phyloP scores from a whole-genome alignment of 2,329 filamentous ascomycete species.

The Colletotrichum aenigma region DNA sequence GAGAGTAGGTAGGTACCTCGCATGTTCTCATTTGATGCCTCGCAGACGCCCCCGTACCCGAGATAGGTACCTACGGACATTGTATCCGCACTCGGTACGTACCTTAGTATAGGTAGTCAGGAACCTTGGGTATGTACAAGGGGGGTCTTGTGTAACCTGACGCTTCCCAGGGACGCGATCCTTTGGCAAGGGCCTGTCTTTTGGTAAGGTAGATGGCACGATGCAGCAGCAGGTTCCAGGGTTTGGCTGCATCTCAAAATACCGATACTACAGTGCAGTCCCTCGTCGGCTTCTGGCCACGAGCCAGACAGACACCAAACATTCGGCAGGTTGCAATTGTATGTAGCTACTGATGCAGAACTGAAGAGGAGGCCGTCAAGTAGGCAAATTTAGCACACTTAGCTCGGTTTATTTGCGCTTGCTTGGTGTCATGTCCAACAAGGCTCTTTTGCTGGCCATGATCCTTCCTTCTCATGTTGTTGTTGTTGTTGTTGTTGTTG shows the following conservation, averaged over 20 bases:
- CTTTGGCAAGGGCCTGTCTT: not conserved
- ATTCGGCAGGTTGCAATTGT: not conserved
- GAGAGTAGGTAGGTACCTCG: not conserved
- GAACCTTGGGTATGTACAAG: not conserved
- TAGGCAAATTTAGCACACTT: not conserved
- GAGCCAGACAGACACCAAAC: not conserved
- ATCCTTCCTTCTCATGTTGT: not conserved
- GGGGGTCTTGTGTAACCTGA: not conserved
- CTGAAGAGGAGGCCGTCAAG: not conserved
- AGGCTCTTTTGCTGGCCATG: not conserved
- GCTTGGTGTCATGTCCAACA: not conserved
- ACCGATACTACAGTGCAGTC: not conserved
- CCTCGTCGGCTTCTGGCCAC: not conserved
- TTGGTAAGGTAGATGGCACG: not conserved
- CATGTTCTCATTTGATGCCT: not conserved
- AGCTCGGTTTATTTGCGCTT: not conserved
- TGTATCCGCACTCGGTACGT: not conserved
- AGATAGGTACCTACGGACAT: not conserved
- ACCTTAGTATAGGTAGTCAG: too few species aligned
- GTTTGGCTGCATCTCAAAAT: not conserved
- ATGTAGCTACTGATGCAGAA: not conserved
- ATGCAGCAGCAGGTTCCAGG: not conserved
- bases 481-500: not conserved
- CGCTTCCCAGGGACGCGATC: not conserved
- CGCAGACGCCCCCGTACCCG: not conserved